Conservation (phyloP, 768 basidiomycete genomes). For the Sarcomyxa edulis region DNA sequence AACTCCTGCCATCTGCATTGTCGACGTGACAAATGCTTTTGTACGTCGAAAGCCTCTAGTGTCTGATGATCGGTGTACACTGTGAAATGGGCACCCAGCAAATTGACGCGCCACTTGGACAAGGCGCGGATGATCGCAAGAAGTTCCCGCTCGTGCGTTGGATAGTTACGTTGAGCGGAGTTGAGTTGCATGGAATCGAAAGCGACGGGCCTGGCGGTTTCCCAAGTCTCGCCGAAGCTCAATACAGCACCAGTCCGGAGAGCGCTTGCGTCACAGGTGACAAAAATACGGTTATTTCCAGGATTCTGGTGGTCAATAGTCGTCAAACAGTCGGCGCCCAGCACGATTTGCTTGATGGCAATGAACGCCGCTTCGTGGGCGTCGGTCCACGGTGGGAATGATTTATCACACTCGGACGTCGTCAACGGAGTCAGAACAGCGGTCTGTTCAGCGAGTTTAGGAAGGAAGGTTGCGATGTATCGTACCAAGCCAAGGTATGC, state of each 20-base stretch:
- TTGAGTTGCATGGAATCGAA: slow-evolving; percentile 16
- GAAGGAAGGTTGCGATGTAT: not conserved
- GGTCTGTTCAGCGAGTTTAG: not conserved
- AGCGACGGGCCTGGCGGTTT: slow-evolving; percentile 21
- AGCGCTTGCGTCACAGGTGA: slow-evolving; percentile 21
- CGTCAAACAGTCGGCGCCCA: slow-evolving; percentile 14
- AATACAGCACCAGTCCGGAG: slow-evolving; percentile 18
- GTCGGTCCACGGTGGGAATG: not conserved
- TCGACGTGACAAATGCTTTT: slow-evolving; percentile 22
- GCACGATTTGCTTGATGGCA: not conserved
- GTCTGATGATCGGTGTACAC: slow-evolving; percentile 29
- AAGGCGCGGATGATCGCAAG: slow-evolving; percentile 23
- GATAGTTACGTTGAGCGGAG: slow-evolving; percentile 22
- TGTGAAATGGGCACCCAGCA: slow-evolving; percentile 9
- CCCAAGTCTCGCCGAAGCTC: slow-evolving; percentile 19
- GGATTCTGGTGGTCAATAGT: slow-evolving; percentile 23
- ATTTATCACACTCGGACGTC: too few relatives aligned
- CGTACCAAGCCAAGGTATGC: not conserved
- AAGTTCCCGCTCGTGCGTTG: slow-evolving; percentile 26
- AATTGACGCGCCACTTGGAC: slow-evolving; percentile 15
- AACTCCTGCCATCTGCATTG: slow-evolving; percentile 31
- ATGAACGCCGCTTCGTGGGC: not conserved
- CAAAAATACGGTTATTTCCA: slow-evolving; percentile 20
- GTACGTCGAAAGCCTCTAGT: slow-evolving; percentile 21
- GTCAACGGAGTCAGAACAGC: too few relatives aligned